A percentile compares a stretch with the other conserved stretches of the same genome.
Conservation (phyloP, 768 basidiomycete species). For the Pleurotus platypus region DNA sequence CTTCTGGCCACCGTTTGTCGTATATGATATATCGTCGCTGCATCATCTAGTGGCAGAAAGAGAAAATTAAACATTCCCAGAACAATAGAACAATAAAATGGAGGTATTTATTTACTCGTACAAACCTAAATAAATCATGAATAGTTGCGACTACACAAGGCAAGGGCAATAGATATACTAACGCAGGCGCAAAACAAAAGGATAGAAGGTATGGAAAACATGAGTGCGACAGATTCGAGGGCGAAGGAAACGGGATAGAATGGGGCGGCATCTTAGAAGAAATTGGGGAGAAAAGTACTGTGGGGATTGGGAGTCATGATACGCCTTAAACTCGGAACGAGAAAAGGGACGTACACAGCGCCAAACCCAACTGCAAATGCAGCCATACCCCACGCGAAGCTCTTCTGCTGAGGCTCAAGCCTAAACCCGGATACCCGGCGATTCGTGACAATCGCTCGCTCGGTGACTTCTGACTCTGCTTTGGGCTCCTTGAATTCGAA, state of each 20-base stretch:
- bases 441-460: conserved; percentile 56
- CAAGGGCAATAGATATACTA: not conserved
- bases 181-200: conserved; percentile 3
- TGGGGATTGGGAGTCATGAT: conserved; percentile 8
- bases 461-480: conserved; percentile 37
- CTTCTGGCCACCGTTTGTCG: too few species aligned
- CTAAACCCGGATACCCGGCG: conserved; percentile 41
- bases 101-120: conserved; percentile 7
- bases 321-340: not conserved
- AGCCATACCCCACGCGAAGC: conserved; percentile 78
- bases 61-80: not conserved
- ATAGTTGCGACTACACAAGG: conserved; percentile 10
- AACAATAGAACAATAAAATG: conserved; percentile 1
- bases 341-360: conserved; percentile 59
- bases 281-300: conserved; percentile 59
- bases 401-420: conserved; percentile 66
- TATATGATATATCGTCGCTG: too few species aligned
- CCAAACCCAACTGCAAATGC: conserved; percentile 82
- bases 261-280: conserved; percentile 38
- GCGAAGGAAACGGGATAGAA: not conserved
- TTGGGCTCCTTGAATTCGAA: conserved; percentile 75
- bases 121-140: conserved; percentile 12
- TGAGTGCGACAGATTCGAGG: conserved; percentile 10
- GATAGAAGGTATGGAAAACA: conserved; percentile 13
- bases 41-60: too few species aligned